phyloP scores from a whole-genome alignment of 176 grass and related monocot genomes.

The Bonia amplexicaulis region DNA sequence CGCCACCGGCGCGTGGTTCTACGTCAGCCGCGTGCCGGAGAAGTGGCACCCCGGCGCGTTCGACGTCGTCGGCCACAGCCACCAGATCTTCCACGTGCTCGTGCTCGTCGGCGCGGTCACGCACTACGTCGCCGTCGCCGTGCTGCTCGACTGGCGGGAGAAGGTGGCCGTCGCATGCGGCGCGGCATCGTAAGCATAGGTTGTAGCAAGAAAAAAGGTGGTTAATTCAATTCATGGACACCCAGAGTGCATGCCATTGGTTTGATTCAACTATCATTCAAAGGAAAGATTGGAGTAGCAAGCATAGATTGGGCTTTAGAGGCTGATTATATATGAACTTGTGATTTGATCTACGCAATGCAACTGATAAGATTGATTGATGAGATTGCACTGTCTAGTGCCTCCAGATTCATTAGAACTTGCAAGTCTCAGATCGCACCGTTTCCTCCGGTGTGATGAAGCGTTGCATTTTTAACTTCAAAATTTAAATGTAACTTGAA shows the following conservation, averaged over 20 bases:
- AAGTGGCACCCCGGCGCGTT: conserved; percentile 71
- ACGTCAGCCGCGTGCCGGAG: conserved; percentile 86
- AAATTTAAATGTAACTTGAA: neutral
- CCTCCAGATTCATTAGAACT: neutral
- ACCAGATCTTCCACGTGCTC: conserved; percentile 94
- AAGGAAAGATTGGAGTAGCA: neutral
- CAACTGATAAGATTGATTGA: neutral
- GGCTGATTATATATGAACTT: neutral
- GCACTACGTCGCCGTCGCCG: conserved; percentile 61
- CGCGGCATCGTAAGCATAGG: neutral
- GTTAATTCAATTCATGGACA: neutral
- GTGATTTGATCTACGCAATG: neutral
- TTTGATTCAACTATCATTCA: conserved; percentile 10
- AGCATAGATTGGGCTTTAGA: neutral
- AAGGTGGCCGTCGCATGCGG: conserved; percentile 35
- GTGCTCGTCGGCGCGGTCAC: conserved; percentile 69
- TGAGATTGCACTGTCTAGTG: neutral
- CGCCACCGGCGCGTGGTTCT: conserved; percentile 57
- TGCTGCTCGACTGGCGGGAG: conserved; percentile 72
- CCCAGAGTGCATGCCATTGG: neutral
- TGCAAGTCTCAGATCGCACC: neutral
- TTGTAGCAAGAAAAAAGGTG: neutral
- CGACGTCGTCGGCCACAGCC: conserved; percentile 81
- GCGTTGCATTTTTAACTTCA: neutral
- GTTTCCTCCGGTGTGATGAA: neutral